Conservation (phyloP, 2,329 filamentous ascomycete species). For the Incumbomyces delicatus region DNA sequence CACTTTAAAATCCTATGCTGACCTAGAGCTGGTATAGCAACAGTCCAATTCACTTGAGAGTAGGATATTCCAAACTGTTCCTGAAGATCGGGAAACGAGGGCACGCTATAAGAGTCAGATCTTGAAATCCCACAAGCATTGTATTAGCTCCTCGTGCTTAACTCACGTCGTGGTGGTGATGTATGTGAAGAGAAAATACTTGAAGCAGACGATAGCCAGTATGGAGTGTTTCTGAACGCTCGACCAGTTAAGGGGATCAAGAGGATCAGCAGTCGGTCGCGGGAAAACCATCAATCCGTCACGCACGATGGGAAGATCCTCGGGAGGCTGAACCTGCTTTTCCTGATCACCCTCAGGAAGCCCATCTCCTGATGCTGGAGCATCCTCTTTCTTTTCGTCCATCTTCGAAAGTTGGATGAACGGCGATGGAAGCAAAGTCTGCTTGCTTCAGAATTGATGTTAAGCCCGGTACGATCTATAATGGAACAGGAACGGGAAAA, state of each 20-base stretch:
- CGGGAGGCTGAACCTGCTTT: slow-evolving; percentile 1
- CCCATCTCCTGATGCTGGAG: not conserved
- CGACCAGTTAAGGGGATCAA: slow-evolving; percentile 49
- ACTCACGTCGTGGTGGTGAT: slow-evolving; percentile 43
- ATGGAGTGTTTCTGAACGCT: slow-evolving; percentile 38
- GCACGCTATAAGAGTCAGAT: slow-evolving; percentile 25
- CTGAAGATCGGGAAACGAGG: slow-evolving; percentile 43
- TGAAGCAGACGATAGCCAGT: slow-evolving; percentile 44
- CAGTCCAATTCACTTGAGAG: slow-evolving; percentile 45
- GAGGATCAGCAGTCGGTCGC: slow-evolving; percentile 34
- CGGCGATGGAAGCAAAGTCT: too few relatives aligned
- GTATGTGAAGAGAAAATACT: slow-evolving; percentile 51
- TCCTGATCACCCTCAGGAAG: not conserved
- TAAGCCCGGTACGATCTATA: too few relatives aligned
- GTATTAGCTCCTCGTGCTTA: too few relatives aligned
- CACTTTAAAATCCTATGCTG: too few relatives aligned
- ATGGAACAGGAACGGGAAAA: too few relatives aligned
- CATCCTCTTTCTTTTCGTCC: not conserved
- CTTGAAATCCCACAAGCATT: not conserved
- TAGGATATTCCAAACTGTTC: slow-evolving; percentile 36
- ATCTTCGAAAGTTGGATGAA: not conserved
- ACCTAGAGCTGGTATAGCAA: slow-evolving; percentile 44
- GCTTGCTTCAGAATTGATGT: too few relatives aligned
- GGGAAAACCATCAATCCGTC: slow-evolving; percentile 30
- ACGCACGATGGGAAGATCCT: slow-evolving; percentile 13